phyloP scores from a whole-genome alignment of 148 eudicot species.

The Diospyros kaki region DNA sequence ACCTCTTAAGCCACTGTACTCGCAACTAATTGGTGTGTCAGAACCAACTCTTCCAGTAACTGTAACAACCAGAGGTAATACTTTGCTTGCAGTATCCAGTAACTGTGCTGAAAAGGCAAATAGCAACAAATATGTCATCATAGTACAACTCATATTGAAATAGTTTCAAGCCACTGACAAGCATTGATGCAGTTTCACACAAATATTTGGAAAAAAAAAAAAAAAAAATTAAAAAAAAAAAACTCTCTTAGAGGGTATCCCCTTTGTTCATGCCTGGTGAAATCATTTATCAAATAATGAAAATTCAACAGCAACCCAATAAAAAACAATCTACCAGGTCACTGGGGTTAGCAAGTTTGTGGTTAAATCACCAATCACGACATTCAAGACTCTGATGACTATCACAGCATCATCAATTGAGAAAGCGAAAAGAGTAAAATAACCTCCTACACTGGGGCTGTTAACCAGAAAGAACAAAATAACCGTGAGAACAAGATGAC shows the following conservation, averaged over 20 bases:
- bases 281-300: neutral
- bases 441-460: neutral
- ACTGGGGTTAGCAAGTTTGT: neutral
- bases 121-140: neutral
- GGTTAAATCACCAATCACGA: neutral
- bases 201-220: neutral
- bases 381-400: neutral
- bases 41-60: constrained; percentile 96
- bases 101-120: constrained; percentile 51
- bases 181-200: neutral
- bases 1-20: constrained; percentile 84
- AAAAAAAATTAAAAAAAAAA: no score
- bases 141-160: neutral
- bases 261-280: neutral
- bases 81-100: constrained; percentile 77
- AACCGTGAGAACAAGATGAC: neutral
- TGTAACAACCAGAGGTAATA: constrained; percentile 78
- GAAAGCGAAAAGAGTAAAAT: neutral
- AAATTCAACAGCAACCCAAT: neutral
- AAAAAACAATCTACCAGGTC: neutral
- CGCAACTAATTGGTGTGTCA: constrained; percentile 78
- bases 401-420: neutral
- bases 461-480: constrained; percentile 1
- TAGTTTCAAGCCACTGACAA: neutral
- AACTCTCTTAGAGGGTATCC: neutral